phyloP scores from a whole-genome alignment of 179 eudicot genomes.

The Heliamphora pulchella region DNA sequence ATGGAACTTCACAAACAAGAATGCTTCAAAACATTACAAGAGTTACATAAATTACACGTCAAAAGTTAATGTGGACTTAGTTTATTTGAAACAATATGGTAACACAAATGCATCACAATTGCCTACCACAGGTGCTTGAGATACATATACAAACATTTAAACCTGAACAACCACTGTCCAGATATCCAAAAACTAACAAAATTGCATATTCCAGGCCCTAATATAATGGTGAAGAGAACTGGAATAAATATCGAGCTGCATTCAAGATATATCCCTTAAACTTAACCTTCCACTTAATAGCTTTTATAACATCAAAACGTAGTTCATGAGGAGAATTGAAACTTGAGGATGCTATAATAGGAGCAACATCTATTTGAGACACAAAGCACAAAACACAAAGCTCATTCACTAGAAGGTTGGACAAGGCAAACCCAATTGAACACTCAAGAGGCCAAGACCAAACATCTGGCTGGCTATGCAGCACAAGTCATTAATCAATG shows the following conservation, averaged over 20 bases:
- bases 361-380: too few relatives aligned
- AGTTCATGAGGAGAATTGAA: neutral
- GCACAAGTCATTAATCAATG: neutral
- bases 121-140: neutral
- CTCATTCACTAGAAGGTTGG: too few relatives aligned
- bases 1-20: neutral
- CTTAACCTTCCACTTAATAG: neutral
- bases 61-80: neutral
- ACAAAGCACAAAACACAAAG: too few relatives aligned
- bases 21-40: neutral
- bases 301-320: neutral
- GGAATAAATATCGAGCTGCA: neutral
- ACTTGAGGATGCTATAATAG: too few relatives aligned
- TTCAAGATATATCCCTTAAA: neutral
- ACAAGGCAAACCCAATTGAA: too few relatives aligned
- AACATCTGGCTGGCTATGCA: too few relatives aligned
- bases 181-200: slow-evolving; percentile 10
- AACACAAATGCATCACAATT: neutral
- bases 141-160: neutral
- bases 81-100: neutral
- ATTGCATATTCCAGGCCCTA: neutral
- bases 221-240: neutral
- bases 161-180: neutral
- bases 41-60: slow-evolving; percentile 7
- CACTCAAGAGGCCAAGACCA: too few relatives aligned